Evolutionary conservation across 805 yeast genomes (phyloP).

Genomic region (Pichia membranifaciens): DNA sequence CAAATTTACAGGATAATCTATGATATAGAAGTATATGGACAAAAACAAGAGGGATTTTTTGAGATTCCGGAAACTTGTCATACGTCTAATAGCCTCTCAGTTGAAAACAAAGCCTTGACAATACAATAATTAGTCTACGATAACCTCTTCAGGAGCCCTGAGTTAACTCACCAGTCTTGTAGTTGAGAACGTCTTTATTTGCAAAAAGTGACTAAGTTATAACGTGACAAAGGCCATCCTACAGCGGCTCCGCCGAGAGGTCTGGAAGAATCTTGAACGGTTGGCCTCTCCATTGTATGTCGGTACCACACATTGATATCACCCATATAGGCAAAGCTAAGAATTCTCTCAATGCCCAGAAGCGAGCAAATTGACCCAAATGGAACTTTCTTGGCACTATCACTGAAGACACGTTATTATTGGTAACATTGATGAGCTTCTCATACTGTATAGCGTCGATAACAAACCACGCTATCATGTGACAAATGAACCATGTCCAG

Average conservation of each 20-base stretch:
- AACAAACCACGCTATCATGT: constrained; percentile 56
- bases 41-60: too few relatives aligned
- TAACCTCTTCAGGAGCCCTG: too few relatives aligned
- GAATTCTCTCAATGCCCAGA: constrained; percentile 66
- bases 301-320: constrained; percentile 69
- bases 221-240: not conserved
- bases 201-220: not conserved
- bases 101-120: too few relatives aligned
- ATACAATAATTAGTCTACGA: too few relatives aligned
- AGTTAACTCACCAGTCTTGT: too few relatives aligned
- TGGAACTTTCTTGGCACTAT: not conserved
- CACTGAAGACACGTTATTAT: not conserved
- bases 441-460: constrained; percentile 59
- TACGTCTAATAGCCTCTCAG: too few relatives aligned
- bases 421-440: constrained; percentile 31
- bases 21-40: too few relatives aligned
- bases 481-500: constrained; percentile 39
- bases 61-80: too few relatives aligned
- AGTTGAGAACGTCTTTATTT: too few relatives aligned
- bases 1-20: too few relatives aligned
- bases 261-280: constrained; percentile 71
- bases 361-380: constrained; percentile 25
- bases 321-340: constrained; percentile 84
- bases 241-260: constrained; percentile 54
- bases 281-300: constrained; percentile 72